These are phyloP conservation scores for Myxozyma vanderwaltii DNA, from an alignment of 805 yeast species.

Conservation along the genomic window DNA sequence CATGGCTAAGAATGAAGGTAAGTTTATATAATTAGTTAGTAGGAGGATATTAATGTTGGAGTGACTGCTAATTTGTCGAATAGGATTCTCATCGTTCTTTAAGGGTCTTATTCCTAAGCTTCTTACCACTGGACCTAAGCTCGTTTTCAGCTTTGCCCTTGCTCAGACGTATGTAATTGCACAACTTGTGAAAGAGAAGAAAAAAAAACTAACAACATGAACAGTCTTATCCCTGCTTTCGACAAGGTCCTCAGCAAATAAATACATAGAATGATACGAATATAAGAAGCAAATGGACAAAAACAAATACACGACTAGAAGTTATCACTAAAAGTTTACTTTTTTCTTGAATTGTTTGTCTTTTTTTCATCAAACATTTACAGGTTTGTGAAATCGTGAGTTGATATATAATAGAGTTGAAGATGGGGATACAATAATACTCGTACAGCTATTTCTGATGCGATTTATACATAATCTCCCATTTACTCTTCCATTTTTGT, in stretches of 20 bases:
- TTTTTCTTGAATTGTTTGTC: too few species aligned
- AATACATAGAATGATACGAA: not conserved
- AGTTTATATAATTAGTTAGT: not conserved
- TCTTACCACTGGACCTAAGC: constrained; percentile 96
- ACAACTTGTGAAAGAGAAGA: too few species aligned
- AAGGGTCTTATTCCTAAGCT: constrained; percentile 96
- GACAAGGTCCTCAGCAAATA: constrained; percentile 52
- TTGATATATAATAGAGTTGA: too few species aligned
- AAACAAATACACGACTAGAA: too few species aligned
- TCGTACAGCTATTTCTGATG: too few species aligned
- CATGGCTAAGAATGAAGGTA: constrained; percentile 78
- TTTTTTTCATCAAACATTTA: too few species aligned
- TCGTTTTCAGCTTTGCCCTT: constrained; percentile 95
- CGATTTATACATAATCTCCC: too few species aligned
- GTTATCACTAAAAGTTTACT: too few species aligned
- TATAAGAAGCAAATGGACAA: not conserved
- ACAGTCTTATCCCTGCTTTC: constrained; percentile 82
- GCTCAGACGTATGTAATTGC: constrained; percentile 65
- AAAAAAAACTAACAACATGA: not conserved
- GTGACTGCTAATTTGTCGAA: not conserved
- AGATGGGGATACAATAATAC: too few species aligned
- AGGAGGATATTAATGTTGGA: not conserved
- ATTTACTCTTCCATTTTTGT: too few species aligned
- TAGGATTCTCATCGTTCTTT: constrained; percentile 82
- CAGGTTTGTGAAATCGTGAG: too few species aligned